Evolutionary conservation across 2,329 filamentous ascomycete genomes (phyloP), one percentile per base, ranked within the genome.

Genomic region (Tolypocladium inflatum): DNA sequence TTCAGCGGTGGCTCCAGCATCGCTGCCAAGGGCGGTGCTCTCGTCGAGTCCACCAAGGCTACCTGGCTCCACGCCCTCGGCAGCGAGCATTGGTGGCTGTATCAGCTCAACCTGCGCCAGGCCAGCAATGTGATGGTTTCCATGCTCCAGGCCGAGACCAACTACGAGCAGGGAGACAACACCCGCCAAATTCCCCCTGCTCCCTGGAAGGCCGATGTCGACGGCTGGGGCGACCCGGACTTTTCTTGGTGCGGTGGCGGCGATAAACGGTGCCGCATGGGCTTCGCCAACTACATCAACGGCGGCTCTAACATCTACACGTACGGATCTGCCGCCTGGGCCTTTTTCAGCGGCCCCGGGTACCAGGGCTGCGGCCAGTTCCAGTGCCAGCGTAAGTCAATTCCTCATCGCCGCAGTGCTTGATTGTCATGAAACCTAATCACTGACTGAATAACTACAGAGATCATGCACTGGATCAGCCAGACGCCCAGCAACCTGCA

Each of bases 31-130:
- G 76, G 80, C 17, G 78, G 79, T 38, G 65, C 76, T 0, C 69
- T 80, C 2, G 69, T 79, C 45, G 76, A 81, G 62, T 74, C 74
- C 19, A 74, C 73, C 19, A 70, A 72, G 8, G 77, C 78, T 2
- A 80, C 76, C 26, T 84, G 81, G 82, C 69, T 84, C 41, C 63
- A 66, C 50, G 68, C 64, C 7, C 38, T 68, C 53, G 78, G 81
- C 3, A 78, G 74, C 52, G 82, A 85, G 70, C 82, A 85, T 67
- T 78, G 77, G 69, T 78, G 78, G 67, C 68, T 85, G 54, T 85
- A 85, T 70, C 80, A 85, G 68, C 78, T 83, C 62, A 80, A 82
- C 61, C 67, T 84, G 55, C 71, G 74, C 54, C 69, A 71, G 41
- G 79, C 80, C 1, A 65, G 71, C 57, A 80, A 81, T 59, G 75